A percentile compares a stretch with the other conserved stretches of the same genome.
Evolutionary conservation across 1,139 yeast species (phyloP).

Genomic region (Blastobotrys petasosporus): DNA sequence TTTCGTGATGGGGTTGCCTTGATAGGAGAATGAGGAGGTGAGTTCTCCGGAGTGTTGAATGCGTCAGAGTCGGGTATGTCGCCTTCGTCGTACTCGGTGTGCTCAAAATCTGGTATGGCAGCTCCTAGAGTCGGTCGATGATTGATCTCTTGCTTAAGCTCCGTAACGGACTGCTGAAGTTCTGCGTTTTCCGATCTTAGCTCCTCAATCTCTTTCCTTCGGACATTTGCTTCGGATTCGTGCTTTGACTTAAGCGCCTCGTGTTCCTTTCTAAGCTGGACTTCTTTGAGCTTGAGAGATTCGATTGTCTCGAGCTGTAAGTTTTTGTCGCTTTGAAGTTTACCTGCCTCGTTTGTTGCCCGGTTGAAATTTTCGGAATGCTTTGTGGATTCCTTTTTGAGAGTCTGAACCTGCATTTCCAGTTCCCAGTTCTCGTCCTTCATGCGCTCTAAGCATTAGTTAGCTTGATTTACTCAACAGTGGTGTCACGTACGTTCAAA

Average conservation of each 20-base stretch:
- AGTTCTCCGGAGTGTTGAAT: constrained; percentile 29
- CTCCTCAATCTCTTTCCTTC: constrained; percentile 21
- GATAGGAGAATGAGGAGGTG: constrained; percentile 40
- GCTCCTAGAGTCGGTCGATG: constrained; percentile 11
- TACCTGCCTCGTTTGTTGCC: constrained; percentile 26
- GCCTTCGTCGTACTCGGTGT: constrained; percentile 14
- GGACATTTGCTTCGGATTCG: constrained; percentile 18
- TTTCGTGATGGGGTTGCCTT: constrained; percentile 45
- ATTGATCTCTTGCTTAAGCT: constrained; percentile 17
- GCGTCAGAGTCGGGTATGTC: constrained; percentile 28
- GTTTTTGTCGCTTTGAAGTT: constrained; percentile 24
- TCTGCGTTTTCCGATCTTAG: constrained; percentile 24
- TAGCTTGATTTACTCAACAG: not conserved
- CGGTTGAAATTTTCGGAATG: constrained; percentile 25
- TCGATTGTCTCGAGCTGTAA: constrained; percentile 33
- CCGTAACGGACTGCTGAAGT: constrained; percentile 17
- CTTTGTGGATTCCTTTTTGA: constrained; percentile 40
- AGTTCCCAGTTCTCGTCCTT: constrained; percentile 79
- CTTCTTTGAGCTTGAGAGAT: constrained; percentile 26
- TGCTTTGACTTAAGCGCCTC: constrained; percentile 24
- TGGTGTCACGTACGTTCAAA: constrained; percentile 36
- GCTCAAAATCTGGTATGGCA: constrained; percentile 5
- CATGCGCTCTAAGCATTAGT: constrained; percentile 35
- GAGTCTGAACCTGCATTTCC: constrained; percentile 50
- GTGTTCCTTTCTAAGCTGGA: constrained; percentile 26